These are phyloP conservation scores for Passalora sequoiae DNA, from an alignment of 2,329 filamentous ascomycete genomes.

Conservation along the genomic window DNA sequence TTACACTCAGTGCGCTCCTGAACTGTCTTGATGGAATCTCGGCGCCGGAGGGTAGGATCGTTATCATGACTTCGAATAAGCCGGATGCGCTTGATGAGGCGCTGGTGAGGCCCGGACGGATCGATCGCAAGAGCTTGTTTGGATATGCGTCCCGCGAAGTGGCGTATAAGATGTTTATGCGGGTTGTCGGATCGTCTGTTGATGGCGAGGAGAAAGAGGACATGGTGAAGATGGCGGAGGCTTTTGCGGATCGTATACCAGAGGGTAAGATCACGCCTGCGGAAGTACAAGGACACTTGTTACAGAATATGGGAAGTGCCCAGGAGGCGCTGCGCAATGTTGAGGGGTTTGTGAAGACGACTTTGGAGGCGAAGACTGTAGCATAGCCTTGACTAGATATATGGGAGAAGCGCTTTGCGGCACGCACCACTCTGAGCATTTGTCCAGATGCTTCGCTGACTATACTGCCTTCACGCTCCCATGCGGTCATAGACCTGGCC, in stretches of 20 bases:
- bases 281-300: constrained; percentile 48
- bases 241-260: constrained; percentile 43
- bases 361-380: too few species aligned
- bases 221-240: constrained; percentile 37
- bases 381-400: too few species aligned
- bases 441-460: too few species aligned
- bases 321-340: too few species aligned
- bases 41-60: constrained; percentile 67
- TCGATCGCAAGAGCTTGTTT: constrained; percentile 62
- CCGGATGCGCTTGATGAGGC: constrained; percentile 67
- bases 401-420: too few species aligned
- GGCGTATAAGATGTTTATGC: constrained; percentile 35
- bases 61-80: constrained; percentile 76
- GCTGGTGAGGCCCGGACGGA: constrained; percentile 64
- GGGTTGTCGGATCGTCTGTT: constrained; percentile 21
- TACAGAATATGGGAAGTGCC: too few species aligned
- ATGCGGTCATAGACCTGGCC: too few species aligned
- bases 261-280: constrained; percentile 44
- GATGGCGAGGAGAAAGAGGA: background rate
- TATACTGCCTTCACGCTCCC: too few species aligned
- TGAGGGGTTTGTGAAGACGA: too few species aligned
- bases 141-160: constrained; percentile 39
- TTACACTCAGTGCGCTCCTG: constrained; percentile 69
- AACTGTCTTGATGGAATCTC: constrained; percentile 78
- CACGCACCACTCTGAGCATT: too few species aligned